A percentile compares a stretch with the other conserved stretches of the same genome.
Evolutionary conservation across 148 eudicot species (phyloP).

Genomic region (Cornus florida): DNA sequence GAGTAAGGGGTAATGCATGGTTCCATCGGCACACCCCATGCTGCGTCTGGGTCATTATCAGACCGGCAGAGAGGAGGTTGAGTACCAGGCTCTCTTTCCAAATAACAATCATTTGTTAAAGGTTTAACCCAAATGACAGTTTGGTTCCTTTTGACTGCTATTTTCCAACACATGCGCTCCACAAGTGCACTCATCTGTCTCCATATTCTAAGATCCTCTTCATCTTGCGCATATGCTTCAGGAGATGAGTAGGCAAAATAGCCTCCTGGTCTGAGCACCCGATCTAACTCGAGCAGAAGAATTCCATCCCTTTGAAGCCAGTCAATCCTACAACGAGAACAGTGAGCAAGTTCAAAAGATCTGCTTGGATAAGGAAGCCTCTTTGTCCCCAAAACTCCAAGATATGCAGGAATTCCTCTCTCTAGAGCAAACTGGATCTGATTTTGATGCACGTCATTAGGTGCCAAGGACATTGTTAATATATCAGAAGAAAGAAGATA

Average conservation of each 20-base stretch:
- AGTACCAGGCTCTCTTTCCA: constrained; percentile 81
- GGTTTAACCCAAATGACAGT: constrained; percentile 98
- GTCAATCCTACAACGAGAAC: constrained; percentile 98
- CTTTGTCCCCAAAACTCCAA: constrained; percentile 97
- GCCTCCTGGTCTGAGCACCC: constrained; percentile 94
- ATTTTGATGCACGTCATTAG: constrained; percentile 97
- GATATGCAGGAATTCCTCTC: constrained; percentile 99
- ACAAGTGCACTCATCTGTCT: constrained; percentile 96
- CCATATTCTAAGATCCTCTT: constrained; percentile 97
- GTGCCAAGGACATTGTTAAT: constrained; percentile 91
- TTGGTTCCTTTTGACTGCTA: constrained; percentile 87
- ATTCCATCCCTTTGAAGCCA: constrained; percentile 99
- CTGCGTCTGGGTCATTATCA: constrained; percentile 91
- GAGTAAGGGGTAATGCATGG: constrained; percentile 94
- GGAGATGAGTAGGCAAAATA: constrained; percentile 99
- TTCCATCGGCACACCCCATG: constrained; percentile 82
- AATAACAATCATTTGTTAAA: constrained; percentile 82
- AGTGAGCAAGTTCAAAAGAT: constrained; percentile 95
- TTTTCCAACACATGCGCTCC: constrained; percentile 97
- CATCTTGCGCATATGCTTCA: constrained; percentile 99
- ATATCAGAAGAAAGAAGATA: constrained; percentile 91
- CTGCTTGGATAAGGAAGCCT: constrained; percentile 98
- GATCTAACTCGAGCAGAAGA: constrained; percentile 91
- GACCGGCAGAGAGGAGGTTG: constrained; percentile 90
- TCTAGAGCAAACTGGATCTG: constrained; percentile 99